Base-by-base conservation (phyloP, 2,329 filamentous ascomycete genomes). In the Colletotrichum sp. region DNA sequence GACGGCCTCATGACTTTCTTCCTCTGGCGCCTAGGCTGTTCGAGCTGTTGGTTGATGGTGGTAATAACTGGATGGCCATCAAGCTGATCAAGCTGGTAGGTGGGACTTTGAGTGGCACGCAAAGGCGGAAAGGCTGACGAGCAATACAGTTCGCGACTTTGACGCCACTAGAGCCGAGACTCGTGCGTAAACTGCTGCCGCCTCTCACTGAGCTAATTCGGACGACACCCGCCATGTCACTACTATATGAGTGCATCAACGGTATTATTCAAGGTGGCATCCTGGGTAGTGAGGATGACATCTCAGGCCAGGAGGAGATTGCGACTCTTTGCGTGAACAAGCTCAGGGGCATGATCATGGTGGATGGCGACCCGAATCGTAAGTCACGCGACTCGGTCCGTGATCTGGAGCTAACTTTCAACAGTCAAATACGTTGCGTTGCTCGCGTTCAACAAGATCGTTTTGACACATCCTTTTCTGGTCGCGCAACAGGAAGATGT, bases 21-120 rank as follows among this genome's bases (percentile, higher is more conserved):
- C 95, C 97, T 16, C 88, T 99, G 34, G 97, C 97, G 1, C 97
- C 97, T 10, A 91, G 97, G 74, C 86, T 99, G 30, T 99, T 99
- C 81, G 96, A 98, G 82, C 89, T 99, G 21, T 88, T 99, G 30
- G 96, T 98, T 15, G 94, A 98, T 76, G 94, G 96, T 72, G 94
- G 94, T 48, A 99, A 99, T 85, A 99, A 99, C 85, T 99, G 97
- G 97, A 99, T 99, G 96, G 96, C 96, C 75, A 99, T 99, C 83
- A 99, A 99, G 84, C 92, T 99, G 77, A 99, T 99, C 84, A 99
- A 99, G 86, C 90, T 99, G 78, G 95, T 96, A 84, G 79, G 91
- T 86, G 38, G 16, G 26, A 8, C 21, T 26, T 28, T 18, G 10
- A 28, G 16, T 32, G 16, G 36, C 10, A 18, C 15, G 9, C 6